phyloP scores from a whole-genome alignment of 2,329 filamentous ascomycete species.

The Neonectria coccinea region DNA sequence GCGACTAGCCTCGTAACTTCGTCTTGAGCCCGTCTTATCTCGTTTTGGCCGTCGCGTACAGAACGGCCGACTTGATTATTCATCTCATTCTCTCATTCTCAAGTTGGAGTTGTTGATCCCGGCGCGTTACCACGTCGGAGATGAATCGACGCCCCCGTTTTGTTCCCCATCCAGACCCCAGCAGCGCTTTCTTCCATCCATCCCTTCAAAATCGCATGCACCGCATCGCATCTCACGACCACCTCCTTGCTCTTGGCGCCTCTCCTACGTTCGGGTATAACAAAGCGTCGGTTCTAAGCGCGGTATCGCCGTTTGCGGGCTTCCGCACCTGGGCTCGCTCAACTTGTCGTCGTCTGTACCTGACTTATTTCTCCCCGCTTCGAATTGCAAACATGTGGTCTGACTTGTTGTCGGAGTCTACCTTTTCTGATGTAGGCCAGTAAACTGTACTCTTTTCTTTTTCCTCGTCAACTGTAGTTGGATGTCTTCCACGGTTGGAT shows the following conservation, averaged over 20 bases:
- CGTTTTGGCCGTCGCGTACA: neutral
- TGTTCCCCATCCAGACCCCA: neutral
- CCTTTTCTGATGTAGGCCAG: neutral
- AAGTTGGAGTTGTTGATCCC: constrained; percentile 7
- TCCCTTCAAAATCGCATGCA: neutral
- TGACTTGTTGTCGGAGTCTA: neutral
- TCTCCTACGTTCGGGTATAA: neutral
- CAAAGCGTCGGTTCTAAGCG: constrained; percentile 16
- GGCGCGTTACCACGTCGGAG: too few species aligned
- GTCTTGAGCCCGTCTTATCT: neutral
- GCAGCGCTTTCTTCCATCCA: neutral
- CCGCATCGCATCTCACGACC: constrained; percentile 1
- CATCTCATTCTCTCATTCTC: too few species aligned
- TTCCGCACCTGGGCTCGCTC: neutral
- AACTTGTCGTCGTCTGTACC: too few species aligned
- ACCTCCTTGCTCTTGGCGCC: neutral
- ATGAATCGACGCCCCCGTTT: too few species aligned
- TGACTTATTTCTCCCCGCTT: too few species aligned
- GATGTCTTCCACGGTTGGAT: neutral
- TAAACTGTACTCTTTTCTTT: neutral
- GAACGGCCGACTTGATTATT: neutral
- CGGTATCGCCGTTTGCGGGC: constrained; percentile 21
- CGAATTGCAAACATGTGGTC: neutral
- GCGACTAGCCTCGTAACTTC: too few species aligned
- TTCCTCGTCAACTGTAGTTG: neutral